Evolutionary conservation across 1,284 basidiomycete species (phyloP).

Genomic region (Ustilago bromivora): DNA sequence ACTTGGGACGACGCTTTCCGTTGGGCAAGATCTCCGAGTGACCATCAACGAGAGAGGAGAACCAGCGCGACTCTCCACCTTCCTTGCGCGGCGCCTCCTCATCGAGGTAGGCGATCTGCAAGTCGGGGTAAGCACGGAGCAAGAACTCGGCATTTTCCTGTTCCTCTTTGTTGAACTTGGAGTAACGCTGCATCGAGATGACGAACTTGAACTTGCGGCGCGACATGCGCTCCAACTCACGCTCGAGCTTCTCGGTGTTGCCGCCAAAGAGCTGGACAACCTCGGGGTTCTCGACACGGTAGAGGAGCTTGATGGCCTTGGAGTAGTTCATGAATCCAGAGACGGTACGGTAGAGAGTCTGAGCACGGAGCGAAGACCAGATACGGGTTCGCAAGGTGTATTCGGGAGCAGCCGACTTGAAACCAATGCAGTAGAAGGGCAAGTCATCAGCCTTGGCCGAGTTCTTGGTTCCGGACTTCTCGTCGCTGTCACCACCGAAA

Average conservation of each 20-base stretch:
- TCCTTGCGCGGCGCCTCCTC: constrained; percentile 92
- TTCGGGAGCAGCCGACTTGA: constrained; percentile 98
- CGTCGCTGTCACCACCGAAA: constrained; percentile 76
- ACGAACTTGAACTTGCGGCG: constrained; percentile 99
- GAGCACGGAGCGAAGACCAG: constrained; percentile 97
- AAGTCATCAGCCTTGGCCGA: constrained; percentile 80
- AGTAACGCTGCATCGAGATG: constrained; percentile 99
- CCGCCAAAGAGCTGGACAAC: constrained; percentile 96
- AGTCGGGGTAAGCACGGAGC: constrained; percentile 96
- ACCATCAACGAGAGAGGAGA: constrained; percentile 95
- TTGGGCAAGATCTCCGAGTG: constrained; percentile 94
- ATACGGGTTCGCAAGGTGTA: constrained; percentile 98
- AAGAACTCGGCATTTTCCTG: constrained; percentile 99
- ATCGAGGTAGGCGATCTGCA: constrained; percentile 98
- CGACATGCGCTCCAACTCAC: constrained; percentile 96
- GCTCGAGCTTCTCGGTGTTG: constrained; percentile 96
- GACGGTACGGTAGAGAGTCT: constrained; percentile 97
- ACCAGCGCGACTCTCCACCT: constrained; percentile 92
- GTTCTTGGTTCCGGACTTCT: constrained; percentile 64
- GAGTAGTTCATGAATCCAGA: constrained; percentile 99
- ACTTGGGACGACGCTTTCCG: constrained; percentile 92
- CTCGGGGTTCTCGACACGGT: constrained; percentile 98
- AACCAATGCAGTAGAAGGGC: constrained; percentile 98
- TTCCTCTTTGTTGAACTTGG: constrained; percentile 99
- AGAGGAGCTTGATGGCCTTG: constrained; percentile 99